Conservation (phyloP, 768 basidiomycete genomes). For the Mycena rebaudengoi region DNA sequence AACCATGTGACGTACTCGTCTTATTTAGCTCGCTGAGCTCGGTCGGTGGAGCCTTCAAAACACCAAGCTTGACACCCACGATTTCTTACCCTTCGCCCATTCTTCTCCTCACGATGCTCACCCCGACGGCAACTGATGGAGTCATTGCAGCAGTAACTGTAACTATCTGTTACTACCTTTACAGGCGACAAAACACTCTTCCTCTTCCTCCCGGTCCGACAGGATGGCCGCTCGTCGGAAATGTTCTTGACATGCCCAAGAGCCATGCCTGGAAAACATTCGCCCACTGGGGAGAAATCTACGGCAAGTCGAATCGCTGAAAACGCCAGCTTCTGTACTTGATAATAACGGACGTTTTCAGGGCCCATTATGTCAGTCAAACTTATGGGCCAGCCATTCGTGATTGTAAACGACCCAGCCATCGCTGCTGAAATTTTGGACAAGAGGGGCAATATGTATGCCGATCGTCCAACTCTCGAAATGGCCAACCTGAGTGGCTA, state of each 20-base stretch:
- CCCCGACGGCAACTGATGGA: conserved; percentile 2
- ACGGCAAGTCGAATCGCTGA: background rate
- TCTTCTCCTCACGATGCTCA: conserved; percentile 6
- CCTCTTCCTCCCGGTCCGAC: conserved; percentile 16
- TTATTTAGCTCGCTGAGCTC: too few species aligned
- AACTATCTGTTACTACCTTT: conserved; percentile 8
- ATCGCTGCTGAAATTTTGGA: conserved; percentile 45
- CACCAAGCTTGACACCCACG: too few species aligned
- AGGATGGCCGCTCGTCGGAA: conserved; percentile 18
- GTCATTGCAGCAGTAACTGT: conserved; percentile 3
- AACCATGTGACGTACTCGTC: too few species aligned
- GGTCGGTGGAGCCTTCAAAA: too few species aligned
- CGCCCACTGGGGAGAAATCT: conserved; percentile 18
- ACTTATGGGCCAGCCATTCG: conserved; percentile 25
- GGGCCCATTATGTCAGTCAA: conserved; percentile 27
- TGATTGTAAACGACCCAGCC: conserved; percentile 27
- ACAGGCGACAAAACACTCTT: background rate
- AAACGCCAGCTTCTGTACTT: background rate
- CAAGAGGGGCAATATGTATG: conserved; percentile 49
- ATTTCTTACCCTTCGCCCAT: too few species aligned
- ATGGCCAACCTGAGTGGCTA: conserved; percentile 42
- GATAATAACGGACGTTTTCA: background rate
- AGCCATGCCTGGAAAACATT: conserved; percentile 18
- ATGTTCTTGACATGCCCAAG: conserved; percentile 12
- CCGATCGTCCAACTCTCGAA: conserved; percentile 50